Percentiles rank a stretch among this genome's conserved stretches.
These are phyloP conservation scores for Adansonia madagascariensis DNA, from an alignment of 441 rosid genomes.

Conservation along the genomic window DNA sequence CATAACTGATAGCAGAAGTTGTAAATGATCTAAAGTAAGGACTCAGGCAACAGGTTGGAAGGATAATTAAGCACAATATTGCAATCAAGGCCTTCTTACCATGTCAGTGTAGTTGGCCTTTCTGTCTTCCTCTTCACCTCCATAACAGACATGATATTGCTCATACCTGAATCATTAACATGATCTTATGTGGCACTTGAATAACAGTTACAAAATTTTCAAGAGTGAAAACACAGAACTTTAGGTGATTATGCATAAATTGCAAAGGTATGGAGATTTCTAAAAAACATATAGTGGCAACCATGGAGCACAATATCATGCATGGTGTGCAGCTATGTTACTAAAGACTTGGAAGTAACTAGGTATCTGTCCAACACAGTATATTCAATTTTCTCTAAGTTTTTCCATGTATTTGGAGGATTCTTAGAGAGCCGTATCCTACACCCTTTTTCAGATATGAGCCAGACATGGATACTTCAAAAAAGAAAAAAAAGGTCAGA, in stretches of 20 bases:
- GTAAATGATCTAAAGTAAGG: slow-evolving; percentile 3
- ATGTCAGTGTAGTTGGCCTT: slow-evolving; percentile 85
- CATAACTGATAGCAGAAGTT: slow-evolving; percentile 2
- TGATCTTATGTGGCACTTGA: not conserved
- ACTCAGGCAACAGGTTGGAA: not conserved
- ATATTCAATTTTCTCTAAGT: too few relatives aligned
- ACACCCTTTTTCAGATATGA: too few relatives aligned
- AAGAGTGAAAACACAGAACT: not conserved
- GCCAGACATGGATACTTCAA: too few relatives aligned
- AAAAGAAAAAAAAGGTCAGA: too few relatives aligned
- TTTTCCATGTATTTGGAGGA: too few relatives aligned
- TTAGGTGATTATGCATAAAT: not conserved
- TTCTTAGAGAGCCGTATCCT: too few relatives aligned
- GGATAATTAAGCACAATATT: not conserved
- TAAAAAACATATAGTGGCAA: not conserved
- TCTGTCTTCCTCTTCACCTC: slow-evolving; percentile 86
- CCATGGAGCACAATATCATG: not conserved
- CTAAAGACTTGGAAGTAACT: too few relatives aligned
- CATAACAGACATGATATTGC: slow-evolving; percentile 72
- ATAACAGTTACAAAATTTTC: not conserved
- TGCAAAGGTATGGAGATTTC: not conserved
- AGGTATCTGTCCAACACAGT: too few relatives aligned
- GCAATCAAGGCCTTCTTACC: slow-evolving; percentile 46
- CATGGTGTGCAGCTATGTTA: not conserved
- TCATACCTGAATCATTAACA: slow-evolving; percentile 1